phyloP scores from a whole-genome alignment of 2,329 filamentous ascomycete species.

The Fusarium palustre region DNA sequence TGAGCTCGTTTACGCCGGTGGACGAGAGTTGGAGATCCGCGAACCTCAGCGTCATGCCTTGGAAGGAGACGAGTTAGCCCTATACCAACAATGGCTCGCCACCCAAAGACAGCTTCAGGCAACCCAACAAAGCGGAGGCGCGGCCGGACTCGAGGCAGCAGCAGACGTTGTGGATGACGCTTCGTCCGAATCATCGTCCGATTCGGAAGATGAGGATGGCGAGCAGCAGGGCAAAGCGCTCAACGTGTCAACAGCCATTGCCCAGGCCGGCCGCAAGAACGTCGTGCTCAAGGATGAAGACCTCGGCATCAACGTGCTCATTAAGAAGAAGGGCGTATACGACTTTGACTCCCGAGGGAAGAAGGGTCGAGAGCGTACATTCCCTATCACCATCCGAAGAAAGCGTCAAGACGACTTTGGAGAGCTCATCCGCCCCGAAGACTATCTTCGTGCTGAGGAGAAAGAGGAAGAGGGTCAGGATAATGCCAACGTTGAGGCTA shows the following conservation, averaged over 20 bases:
- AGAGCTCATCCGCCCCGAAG: slow-evolving; percentile 91
- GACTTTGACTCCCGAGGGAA: slow-evolving; percentile 94
- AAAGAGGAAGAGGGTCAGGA: slow-evolving; percentile 79
- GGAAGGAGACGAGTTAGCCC: slow-evolving; percentile 78
- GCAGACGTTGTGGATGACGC: slow-evolving; percentile 84
- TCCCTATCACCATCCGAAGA: slow-evolving; percentile 84
- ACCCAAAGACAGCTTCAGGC: slow-evolving; percentile 89
- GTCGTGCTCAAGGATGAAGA: slow-evolving; percentile 89
- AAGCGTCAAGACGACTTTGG: slow-evolving; percentile 91
- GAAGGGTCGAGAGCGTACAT: slow-evolving; percentile 91
- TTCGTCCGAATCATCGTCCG: slow-evolving; percentile 85
- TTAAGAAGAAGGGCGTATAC: slow-evolving; percentile 89
- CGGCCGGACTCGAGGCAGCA: slow-evolving; percentile 74
- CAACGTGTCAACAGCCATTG: slow-evolving; percentile 87
- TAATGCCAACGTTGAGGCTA: slow-evolving; percentile 50
- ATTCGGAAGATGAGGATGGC: slow-evolving; percentile 88
- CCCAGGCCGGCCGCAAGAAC: slow-evolving; percentile 86
- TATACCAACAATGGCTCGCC: slow-evolving; percentile 93
- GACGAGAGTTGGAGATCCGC: slow-evolving; percentile 69
- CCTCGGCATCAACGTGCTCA: slow-evolving; percentile 87
- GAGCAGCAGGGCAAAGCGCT: slow-evolving; percentile 93
- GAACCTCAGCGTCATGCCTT: slow-evolving; percentile 74
- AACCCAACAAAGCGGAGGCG: slow-evolving; percentile 77
- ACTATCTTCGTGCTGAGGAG: slow-evolving; percentile 93
- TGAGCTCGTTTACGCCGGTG: slow-evolving; percentile 74